Percentiles rank a stretch among this genome's conserved stretches.
Conservation (phyloP, 2,329 filamentous ascomycete species). For the Fusarium torulosum region DNA sequence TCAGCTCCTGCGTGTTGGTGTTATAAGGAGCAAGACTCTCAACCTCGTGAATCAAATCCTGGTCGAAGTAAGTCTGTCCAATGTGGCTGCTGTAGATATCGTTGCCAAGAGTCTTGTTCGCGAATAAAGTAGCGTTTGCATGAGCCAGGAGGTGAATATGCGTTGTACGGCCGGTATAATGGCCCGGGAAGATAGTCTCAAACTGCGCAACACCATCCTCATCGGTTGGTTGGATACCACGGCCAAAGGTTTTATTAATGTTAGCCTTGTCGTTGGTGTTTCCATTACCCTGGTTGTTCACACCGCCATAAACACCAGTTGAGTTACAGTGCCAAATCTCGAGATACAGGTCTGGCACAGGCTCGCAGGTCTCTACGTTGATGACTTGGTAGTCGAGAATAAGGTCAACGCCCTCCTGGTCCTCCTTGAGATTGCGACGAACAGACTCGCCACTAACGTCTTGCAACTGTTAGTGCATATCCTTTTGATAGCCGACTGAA, state of each 20-base stretch:
- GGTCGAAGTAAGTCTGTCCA: conserved; percentile 74
- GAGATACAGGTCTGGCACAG: conserved; percentile 56
- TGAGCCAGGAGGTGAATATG: conserved; percentile 62
- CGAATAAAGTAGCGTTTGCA: conserved; percentile 51
- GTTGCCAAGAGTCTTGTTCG: conserved; percentile 53
- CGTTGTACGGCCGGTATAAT: conserved; percentile 60
- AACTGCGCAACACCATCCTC: conserved; percentile 59
- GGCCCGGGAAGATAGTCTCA: conserved; percentile 59
- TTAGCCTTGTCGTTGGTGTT: conserved; percentile 56
- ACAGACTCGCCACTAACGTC: conserved; percentile 51
- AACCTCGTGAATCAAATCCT: conserved; percentile 65
- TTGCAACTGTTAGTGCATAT: not conserved
- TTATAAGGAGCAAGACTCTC: conserved; percentile 62
- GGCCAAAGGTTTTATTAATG: conserved; percentile 51
- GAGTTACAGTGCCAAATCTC: conserved; percentile 63
- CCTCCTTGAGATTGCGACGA: conserved; percentile 56
- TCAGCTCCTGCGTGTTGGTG: conserved; percentile 58
- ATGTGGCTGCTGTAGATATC: conserved; percentile 65
- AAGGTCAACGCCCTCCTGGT: conserved; percentile 56
- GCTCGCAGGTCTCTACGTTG: conserved; percentile 59
- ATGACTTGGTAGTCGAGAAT: conserved; percentile 60
- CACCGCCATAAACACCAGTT: conserved; percentile 61
- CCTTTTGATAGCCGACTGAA: fast-evolving
- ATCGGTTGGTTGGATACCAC: conserved; percentile 57
- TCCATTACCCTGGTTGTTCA: conserved; percentile 55